Base-by-base conservation (phyloP, 1,139 yeast genomes). In the Geotrichum phurueaensis region DNA sequence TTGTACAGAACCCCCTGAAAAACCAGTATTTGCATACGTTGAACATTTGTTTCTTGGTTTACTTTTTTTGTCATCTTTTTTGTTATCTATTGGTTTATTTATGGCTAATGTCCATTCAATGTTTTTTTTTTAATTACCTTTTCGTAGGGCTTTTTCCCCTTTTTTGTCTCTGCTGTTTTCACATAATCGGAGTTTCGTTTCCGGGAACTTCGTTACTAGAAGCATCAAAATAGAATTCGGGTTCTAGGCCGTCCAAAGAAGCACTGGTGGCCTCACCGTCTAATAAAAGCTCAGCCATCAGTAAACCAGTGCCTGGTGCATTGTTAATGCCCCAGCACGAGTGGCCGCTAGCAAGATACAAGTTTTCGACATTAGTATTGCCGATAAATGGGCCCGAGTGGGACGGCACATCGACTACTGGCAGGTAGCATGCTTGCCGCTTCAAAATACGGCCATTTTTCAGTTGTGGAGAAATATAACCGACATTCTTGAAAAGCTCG, bases 321-420 rank as follows among this genome's bases (percentile, higher is more conserved):
- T 94, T 92, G 75, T 92, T 94, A 65, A 94, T 94, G 27, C 99
- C 99, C 99, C 99, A 94, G 75, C 98, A 94, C 23, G 96, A 87
- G 74, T 94, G 99, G 0, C 98, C 99, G 22, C 95, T 84, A 2
- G 97, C 96, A 63, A 94, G 75, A 68, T 78, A 89, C 64, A 94
- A 76, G 65, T 86, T 86, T 27, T 82, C 84, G 22, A 90, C 94
- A 70, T 91, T 90, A 0, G 98, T 92, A 69, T 89, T 92, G 55
- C 99, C 99, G 66, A 94, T 86, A 61, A 94, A 79, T 0, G 99
- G 99, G 2, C 99, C 98, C 4, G 95, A 84, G 57, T 91, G 84
- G 2, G 96, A 86, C 1, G 97, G 96, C 3, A 90, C 92, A 70
- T 92, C 96, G 59, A 92, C 81, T 2, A 94, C 97, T 0, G 99